Percentiles rank a stretch among this genome's conserved stretches.
These are phyloP conservation scores for Aspergillus haitiensis DNA, from an alignment of 495 filamentous ascomycete species.

Conservation along the genomic window DNA sequence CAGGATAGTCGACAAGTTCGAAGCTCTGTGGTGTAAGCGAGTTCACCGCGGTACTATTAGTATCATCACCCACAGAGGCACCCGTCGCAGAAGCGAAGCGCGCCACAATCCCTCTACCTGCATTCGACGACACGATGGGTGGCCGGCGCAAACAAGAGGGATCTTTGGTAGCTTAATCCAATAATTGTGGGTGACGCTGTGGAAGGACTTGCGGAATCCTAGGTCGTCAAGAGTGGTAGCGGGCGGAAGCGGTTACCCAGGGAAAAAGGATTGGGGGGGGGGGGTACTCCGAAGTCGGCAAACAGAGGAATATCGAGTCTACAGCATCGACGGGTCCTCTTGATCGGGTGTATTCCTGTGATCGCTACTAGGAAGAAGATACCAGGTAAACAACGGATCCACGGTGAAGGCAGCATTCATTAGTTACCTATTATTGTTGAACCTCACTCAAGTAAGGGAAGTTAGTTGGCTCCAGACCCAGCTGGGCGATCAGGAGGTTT, in stretches of 20 bases:
- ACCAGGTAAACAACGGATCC: background rate
- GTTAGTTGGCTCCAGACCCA: background rate
- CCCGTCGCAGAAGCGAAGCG: slow-evolving; percentile 33
- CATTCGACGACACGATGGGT: slow-evolving; percentile 34
- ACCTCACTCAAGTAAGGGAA: slow-evolving; percentile 1
- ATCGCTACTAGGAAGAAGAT: background rate
- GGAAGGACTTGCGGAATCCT: background rate
- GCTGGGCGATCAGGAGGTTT: background rate
- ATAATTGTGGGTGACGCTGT: background rate
- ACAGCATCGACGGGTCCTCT: background rate
- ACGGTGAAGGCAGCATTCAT: background rate
- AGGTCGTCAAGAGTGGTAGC: background rate
- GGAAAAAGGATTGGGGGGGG: background rate
- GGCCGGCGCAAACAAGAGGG: slow-evolving; percentile 4
- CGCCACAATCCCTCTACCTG: slow-evolving; percentile 27
- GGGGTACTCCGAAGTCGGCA: background rate
- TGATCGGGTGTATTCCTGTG: background rate
- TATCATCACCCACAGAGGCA: slow-evolving; percentile 24
- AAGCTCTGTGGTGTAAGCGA: slow-evolving; percentile 29
- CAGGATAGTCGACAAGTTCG: slow-evolving; percentile 36
- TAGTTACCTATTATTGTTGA: background rate
- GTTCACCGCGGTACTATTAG: slow-evolving; percentile 21
- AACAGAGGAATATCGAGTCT: background rate
- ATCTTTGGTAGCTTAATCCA: background rate
- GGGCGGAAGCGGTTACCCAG: background rate